These are phyloP conservation scores for Serendipita sp. DNA, from an alignment of 768 basidiomycete species.

Conservation along the genomic window DNA sequence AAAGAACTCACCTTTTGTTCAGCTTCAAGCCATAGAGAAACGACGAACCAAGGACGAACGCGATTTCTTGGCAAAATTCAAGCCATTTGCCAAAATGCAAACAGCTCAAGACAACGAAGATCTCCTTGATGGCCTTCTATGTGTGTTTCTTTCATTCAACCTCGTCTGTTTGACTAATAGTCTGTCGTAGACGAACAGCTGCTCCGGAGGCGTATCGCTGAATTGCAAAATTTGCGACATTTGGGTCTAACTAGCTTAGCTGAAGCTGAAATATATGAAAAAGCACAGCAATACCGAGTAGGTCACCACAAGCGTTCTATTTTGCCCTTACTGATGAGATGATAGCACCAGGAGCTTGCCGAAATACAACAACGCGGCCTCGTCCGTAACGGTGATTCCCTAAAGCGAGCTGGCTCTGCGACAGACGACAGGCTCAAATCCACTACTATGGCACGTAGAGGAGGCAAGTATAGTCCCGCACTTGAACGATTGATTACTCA, in stretches of 20 bases:
- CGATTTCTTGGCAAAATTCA: constrained; percentile 74
- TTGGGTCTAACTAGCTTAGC: constrained; percentile 67
- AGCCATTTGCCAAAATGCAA: constrained; percentile 81
- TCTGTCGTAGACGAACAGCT: constrained; percentile 57
- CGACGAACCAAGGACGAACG: constrained; percentile 82
- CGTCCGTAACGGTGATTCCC: neutral
- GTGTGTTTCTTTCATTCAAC: constrained; percentile 26
- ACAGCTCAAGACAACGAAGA: constrained; percentile 83
- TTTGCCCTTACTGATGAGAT: constrained; percentile 21
- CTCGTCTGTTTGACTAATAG: neutral
- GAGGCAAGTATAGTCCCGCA: neutral
- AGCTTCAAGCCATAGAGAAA: constrained; percentile 87
- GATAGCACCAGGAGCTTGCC: neutral
- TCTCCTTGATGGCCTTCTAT: constrained; percentile 76
- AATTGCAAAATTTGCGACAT: constrained; percentile 78
- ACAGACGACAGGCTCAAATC: constrained; percentile 2
- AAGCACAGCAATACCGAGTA: constrained; percentile 57
- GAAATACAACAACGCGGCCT: constrained; percentile 1
- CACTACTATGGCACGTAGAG: neutral
- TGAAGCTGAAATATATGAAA: constrained; percentile 85
- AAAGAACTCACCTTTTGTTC: constrained; percentile 9
- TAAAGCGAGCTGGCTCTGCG: constrained; percentile 4
- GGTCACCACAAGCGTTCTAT: constrained; percentile 42
- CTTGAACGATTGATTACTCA: neutral
- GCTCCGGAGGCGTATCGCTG: constrained; percentile 74